A percentile compares a stretch with the other conserved stretches of the same genome.
phyloP scores from a whole-genome alignment of 257 asterid genomes.

The Fraxinus quadrangulata region DNA sequence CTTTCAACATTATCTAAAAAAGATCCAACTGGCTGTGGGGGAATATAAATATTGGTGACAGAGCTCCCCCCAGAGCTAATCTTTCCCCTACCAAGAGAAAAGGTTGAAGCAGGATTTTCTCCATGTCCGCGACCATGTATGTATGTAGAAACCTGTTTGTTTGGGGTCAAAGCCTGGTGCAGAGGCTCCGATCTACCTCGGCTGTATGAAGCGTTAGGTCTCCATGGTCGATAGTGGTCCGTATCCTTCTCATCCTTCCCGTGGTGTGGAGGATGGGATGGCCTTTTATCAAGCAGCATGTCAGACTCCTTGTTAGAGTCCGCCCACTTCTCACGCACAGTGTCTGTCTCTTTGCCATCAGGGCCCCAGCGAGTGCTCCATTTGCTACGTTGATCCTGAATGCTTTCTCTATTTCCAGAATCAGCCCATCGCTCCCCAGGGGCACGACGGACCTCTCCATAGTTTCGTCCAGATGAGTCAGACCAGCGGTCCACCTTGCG shows the following conservation, averaged over 20 bases:
- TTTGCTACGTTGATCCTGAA: constrained; percentile 82
- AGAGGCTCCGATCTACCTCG: constrained; percentile 83
- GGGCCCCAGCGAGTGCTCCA: constrained; percentile 99
- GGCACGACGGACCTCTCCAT: constrained; percentile 75
- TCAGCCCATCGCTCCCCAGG: constrained; percentile 76
- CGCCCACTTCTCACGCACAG: constrained; percentile 70
- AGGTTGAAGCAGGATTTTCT: constrained; percentile 50
- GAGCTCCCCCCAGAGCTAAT: constrained; percentile 46
- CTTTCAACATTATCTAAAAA: constrained; percentile 57
- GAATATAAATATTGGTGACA: constrained; percentile 36
- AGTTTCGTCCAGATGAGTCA: constrained; percentile 68
- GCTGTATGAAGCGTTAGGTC: constrained; percentile 63
- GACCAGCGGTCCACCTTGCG: constrained; percentile 73
- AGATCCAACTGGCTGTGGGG: constrained; percentile 48
- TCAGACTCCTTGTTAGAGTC: constrained; percentile 65
- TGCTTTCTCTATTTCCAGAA: constrained; percentile 65
- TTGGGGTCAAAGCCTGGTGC: constrained; percentile 48
- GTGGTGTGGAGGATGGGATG: constrained; percentile 45
- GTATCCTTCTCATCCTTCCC: constrained; percentile 84
- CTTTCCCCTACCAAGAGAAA: constrained; percentile 72
- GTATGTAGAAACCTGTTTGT: constrained; percentile 60
- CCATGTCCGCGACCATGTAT: constrained; percentile 84
- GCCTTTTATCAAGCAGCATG: constrained; percentile 53
- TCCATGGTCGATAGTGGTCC: constrained; percentile 86
- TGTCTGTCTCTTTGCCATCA: constrained; percentile 61